Evolutionary conservation across 2,329 filamentous ascomycete species (phyloP).

Genomic region (Diaporthe sp.): DNA sequence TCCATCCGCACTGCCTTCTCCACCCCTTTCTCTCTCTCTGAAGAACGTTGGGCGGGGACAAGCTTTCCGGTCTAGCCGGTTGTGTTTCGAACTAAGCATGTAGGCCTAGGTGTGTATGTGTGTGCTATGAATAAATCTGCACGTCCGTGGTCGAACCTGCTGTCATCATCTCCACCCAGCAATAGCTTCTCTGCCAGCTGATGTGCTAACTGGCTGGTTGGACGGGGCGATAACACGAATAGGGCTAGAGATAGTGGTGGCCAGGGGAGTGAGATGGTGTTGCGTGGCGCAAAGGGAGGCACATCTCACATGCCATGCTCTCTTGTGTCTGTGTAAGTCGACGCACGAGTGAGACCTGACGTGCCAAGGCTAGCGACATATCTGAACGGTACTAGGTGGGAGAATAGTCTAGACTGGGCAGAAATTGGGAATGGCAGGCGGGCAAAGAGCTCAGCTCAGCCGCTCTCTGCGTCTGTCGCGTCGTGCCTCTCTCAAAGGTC

Average conservation of each 20-base stretch:
- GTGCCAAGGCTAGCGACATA: conserved; percentile 8
- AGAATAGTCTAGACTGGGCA: not conserved
- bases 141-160: not conserved
- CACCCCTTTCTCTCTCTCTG: not conserved
- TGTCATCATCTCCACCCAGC: not conserved
- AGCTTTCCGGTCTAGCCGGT: conserved; percentile 18
- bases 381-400: not conserved
- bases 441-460: not conserved
- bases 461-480: too few relatives aligned
- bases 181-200: not conserved
- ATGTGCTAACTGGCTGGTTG: not conserved
- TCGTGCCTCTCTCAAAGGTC: not conserved
- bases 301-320: conserved; percentile 15
- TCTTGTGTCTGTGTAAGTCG: not conserved
- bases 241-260: not conserved
- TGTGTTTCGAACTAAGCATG: conserved; percentile 11
- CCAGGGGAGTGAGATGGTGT: not conserved
- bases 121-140: not conserved
- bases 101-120: not conserved
- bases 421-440: not conserved
- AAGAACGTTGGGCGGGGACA: not conserved
- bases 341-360: conserved; percentile 10
- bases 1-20: not conserved
- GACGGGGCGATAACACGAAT: not conserved
- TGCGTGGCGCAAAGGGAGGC: conserved; percentile 24